Conservation (phyloP, 2,329 filamentous ascomycete species). For the Metarhizium guizhouense region DNA sequence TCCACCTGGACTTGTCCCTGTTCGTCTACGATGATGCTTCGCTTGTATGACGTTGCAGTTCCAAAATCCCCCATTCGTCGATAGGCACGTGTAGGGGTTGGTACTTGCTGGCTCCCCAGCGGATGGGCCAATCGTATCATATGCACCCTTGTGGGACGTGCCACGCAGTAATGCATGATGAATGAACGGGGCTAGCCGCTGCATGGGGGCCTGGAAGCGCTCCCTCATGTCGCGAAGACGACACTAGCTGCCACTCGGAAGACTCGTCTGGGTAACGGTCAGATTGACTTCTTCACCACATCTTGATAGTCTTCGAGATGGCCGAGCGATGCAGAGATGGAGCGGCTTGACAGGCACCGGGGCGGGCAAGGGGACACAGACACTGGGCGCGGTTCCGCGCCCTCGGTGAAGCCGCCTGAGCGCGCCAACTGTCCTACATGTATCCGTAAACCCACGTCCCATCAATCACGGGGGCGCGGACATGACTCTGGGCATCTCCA, state of each 20-base stretch:
- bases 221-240: neutral
- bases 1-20: neutral
- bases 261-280: too few species aligned
- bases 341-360: neutral
- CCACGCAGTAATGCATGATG: constrained; percentile 5
- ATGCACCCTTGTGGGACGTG: constrained; percentile 1
- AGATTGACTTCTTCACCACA: too few species aligned
- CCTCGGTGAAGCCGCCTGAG: constrained; percentile 19
- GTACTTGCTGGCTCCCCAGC: neutral
- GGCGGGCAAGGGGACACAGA: constrained; percentile 11
- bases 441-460: constrained; percentile 1
- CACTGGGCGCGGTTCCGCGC: constrained; percentile 19
- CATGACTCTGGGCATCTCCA: neutral
- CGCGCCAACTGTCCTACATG: neutral
- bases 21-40: neutral
- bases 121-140: constrained; percentile 2
- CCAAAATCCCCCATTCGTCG: neutral
- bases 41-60: neutral
- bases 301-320: neutral
- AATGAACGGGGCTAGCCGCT: neutral
- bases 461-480: neutral
- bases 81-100: neutral
- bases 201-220: neutral
- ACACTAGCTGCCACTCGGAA: too few species aligned
- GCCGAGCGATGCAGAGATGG: neutral